Percentiles rank a stretch among this genome's conserved stretches.
phyloP scores from a whole-genome alignment of 768 basidiomycete species.

The Termitomyces sp. region DNA sequence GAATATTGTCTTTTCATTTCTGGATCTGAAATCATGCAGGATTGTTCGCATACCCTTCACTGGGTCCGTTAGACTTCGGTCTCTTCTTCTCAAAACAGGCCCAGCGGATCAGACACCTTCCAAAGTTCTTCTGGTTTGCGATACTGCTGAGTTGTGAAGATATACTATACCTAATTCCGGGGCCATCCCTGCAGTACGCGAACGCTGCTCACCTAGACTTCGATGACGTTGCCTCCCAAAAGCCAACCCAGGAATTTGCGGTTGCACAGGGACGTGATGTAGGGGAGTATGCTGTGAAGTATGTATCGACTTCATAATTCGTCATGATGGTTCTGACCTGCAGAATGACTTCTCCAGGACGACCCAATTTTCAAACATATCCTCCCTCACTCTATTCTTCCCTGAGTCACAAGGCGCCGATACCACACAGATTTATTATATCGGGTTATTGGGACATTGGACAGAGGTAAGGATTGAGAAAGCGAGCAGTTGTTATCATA shows the following conservation, averaged over 20 bases:
- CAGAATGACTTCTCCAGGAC: constrained; percentile 39
- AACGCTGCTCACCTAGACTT: constrained; percentile 83
- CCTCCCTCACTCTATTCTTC: constrained; percentile 78
- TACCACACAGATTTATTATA: constrained; percentile 69
- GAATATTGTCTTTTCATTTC: background rate
- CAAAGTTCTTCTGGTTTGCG: constrained; percentile 62
- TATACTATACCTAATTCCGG: background rate
- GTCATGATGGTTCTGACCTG: background rate
- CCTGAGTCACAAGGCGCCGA: constrained; percentile 79
- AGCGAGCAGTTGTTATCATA: background rate
- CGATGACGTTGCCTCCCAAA: constrained; percentile 55
- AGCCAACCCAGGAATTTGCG: constrained; percentile 66
- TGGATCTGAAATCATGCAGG: constrained; percentile 28
- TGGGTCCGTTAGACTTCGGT: constrained; percentile 77
- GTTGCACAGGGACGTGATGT: constrained; percentile 68
- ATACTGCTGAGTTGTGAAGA: background rate
- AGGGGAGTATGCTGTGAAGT: constrained; percentile 85
- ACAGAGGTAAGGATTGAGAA: constrained; percentile 46
- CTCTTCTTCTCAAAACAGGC: constrained; percentile 79
- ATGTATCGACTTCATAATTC: constrained; percentile 15
- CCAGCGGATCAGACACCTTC: constrained; percentile 73
- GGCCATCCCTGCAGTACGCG: constrained; percentile 47
- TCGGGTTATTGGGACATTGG: constrained; percentile 84
- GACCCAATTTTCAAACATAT: constrained; percentile 80
- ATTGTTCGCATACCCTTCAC: constrained; percentile 86